These are phyloP conservation scores for Trapa incisa DNA, from an alignment of 345 rosid species.

Conservation along the genomic window DNA sequence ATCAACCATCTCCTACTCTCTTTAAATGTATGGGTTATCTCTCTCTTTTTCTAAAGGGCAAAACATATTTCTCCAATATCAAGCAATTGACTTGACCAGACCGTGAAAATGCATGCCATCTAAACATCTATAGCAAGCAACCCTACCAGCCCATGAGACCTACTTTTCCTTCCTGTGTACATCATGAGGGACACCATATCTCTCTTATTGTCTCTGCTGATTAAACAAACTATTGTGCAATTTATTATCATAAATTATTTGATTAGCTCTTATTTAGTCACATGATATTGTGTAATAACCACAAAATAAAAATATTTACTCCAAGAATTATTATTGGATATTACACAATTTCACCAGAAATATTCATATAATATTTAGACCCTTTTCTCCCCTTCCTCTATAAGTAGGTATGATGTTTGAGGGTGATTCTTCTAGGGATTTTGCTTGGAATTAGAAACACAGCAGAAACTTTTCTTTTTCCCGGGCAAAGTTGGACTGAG, in stretches of 20 bases:
- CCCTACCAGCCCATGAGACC: background rate
- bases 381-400: background rate
- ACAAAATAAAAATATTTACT: too few relatives aligned
- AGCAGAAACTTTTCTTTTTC: background rate
- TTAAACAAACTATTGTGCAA: too few relatives aligned
- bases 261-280: too few relatives aligned
- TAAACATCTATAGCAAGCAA: background rate
- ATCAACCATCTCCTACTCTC: constrained; percentile 1
- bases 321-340: too few relatives aligned
- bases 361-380: too few relatives aligned
- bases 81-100: constrained; percentile 4
- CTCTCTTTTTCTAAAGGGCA: background rate
- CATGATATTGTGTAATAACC: too few relatives aligned
- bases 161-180: too few relatives aligned
- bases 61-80: constrained; percentile 3
- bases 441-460: constrained; percentile 5
- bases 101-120: constrained; percentile 1
- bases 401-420: background rate
- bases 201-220: too few relatives aligned
- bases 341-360: too few relatives aligned
- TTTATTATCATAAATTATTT: too few relatives aligned
- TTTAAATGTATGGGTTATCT: constrained; percentile 1
- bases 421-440: constrained; percentile 6
- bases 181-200: too few relatives aligned
- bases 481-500: background rate